phyloP scores from a whole-genome alignment of 2,329 filamentous ascomycete genomes.

The Lasiodiplodia sp. region DNA sequence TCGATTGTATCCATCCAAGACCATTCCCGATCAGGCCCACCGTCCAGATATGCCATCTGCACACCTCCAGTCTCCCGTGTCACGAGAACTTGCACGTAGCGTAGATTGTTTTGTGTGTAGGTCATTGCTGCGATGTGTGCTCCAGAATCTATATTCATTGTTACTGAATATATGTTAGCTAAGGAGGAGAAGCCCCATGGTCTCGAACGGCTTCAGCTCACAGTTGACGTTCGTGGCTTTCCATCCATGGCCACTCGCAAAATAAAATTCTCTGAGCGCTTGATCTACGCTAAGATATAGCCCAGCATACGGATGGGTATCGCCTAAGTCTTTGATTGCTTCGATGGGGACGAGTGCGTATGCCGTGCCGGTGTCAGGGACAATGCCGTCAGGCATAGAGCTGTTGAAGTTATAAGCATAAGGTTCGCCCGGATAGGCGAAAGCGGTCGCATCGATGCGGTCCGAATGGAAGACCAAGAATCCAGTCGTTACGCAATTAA shows the following conservation, averaged over 20 bases:
- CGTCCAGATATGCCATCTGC: not conserved
- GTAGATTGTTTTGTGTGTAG: not conserved
- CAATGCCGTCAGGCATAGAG: not conserved
- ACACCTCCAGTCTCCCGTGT: not conserved
- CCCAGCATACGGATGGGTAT: not conserved
- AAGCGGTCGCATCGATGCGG: not conserved
- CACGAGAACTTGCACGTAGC: not conserved
- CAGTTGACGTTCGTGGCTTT: not conserved
- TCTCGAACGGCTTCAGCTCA: too few species aligned
- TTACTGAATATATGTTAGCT: too few species aligned
- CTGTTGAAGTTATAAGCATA: not conserved
- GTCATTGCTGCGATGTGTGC: constrained; percentile 1
- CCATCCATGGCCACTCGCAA: not conserved
- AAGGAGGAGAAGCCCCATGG: too few species aligned
- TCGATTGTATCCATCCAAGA: not conserved
- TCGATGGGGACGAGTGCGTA: not conserved
- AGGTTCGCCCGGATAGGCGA: not conserved
- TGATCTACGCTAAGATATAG: not conserved
- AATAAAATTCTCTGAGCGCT: not conserved
- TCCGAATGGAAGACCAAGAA: not conserved
- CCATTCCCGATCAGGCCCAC: not conserved
- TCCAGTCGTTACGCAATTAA: not conserved
- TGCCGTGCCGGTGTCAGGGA: not conserved
- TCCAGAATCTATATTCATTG: not conserved
- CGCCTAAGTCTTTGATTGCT: not conserved